phyloP scores from a whole-genome alignment of 2,329 filamentous ascomycete genomes.

The Waltergamsia citrina region DNA sequence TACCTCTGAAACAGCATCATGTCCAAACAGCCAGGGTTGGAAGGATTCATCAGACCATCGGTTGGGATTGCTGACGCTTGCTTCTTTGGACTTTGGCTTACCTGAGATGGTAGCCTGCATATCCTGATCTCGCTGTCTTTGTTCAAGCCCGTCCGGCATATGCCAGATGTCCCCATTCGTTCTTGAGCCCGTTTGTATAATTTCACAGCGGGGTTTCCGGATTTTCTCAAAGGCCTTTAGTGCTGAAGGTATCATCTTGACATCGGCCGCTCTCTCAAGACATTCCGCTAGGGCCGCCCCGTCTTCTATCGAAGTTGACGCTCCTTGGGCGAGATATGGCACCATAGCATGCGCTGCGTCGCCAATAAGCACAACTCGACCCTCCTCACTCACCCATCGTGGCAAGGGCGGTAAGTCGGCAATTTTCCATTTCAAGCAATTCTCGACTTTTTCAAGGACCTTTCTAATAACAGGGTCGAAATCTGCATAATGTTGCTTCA shows the following conservation, averaged over 20 bases:
- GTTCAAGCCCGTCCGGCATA: constrained; percentile 5
- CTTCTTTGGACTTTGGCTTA: neutral
- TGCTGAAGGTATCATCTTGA: neutral
- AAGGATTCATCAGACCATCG: constrained; percentile 3
- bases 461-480: constrained; percentile 5
- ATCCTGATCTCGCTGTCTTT: constrained; percentile 2
- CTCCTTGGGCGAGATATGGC: constrained; percentile 8
- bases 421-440: constrained; percentile 4
- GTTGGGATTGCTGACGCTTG: constrained; percentile 4
- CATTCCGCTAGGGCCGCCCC: constrained; percentile 5
- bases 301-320: constrained; percentile 6
- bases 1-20: constrained; percentile 4
- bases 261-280: neutral
- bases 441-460: constrained; percentile 3
- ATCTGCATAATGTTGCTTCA: constrained; percentile 2
- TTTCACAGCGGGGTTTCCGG: constrained; percentile 5
- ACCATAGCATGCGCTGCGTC: constrained; percentile 14
- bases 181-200: constrained; percentile 2
- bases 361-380: constrained; percentile 9
- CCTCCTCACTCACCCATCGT: constrained; percentile 2
- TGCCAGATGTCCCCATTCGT: constrained; percentile 5
- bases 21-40: constrained; percentile 7
- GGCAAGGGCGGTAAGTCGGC: constrained; percentile 3
- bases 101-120: constrained; percentile 1
- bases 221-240: constrained; percentile 3